A percentile compares a stretch with the other conserved stretches of the same genome.
Evolutionary conservation across 1,139 yeast species (phyloP).

Genomic region (Geotrichum bryndzae): DNA sequence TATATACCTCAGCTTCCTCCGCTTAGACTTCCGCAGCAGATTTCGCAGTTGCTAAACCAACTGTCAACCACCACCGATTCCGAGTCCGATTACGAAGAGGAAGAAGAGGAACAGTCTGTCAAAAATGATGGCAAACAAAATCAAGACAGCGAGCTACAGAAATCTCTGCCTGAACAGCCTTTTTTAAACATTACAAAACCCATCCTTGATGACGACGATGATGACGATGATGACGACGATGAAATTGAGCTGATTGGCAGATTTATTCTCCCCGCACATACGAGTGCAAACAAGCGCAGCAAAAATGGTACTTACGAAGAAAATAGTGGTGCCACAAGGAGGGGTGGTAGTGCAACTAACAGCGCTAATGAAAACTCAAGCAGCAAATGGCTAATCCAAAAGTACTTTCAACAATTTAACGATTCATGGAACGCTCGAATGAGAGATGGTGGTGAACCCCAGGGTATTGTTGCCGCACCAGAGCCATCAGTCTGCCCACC

Average conservation of each 20-base stretch:
- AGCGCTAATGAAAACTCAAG: not conserved
- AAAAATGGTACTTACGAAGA: not conserved
- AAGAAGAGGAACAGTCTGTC: not conserved
- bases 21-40: slow-evolving; percentile 12
- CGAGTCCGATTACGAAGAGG: slow-evolving; percentile 1
- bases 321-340: not conserved
- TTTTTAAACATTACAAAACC: not conserved
- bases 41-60: slow-evolving; percentile 11
- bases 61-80: slow-evolving; percentile 2
- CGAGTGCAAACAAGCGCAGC: not conserved
- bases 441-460: slow-evolving; percentile 42
- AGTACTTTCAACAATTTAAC: slow-evolving; percentile 17
- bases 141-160: not conserved
- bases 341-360: not conserved
- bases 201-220: slow-evolving; percentile 1
- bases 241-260: slow-evolving; percentile 16
- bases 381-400: slow-evolving; percentile 16
- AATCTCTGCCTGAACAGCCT: not conserved
- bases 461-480: slow-evolving; percentile 48
- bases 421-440: slow-evolving; percentile 17
- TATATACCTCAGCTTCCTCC: slow-evolving; percentile 13
- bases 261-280: slow-evolving; percentile 9
- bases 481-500: slow-evolving; percentile 46
- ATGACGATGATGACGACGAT: slow-evolving; percentile 6
- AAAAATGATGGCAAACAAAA: not conserved